Base-by-base conservation (phyloP, 257 asterid genomes). In the Henckelia pumila region DNA sequence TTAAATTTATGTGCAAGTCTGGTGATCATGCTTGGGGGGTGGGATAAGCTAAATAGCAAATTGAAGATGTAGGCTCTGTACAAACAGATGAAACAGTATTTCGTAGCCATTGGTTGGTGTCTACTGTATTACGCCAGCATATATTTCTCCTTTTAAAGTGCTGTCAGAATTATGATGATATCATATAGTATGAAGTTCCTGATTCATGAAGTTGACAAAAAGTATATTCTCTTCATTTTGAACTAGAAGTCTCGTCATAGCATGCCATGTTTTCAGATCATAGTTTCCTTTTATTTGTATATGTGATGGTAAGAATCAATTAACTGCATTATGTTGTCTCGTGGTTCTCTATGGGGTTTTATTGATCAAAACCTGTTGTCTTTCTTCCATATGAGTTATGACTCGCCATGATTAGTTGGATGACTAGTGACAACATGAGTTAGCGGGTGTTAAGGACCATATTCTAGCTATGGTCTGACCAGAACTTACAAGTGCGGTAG, bases 111-210 rank as follows among this genome's bases (percentile, higher is more conserved):
- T 7, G 32, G 44, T 25, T 67, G 61, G 30, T 25, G n/a, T 3
- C 50, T 50, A 17, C 53, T 47, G 20, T 24, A 70, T 60, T 64
- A 2, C 56, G 7, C 5, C 19, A 28, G 16, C 14, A 19, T 56
- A 66, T 60, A 52, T 7, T 32, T 64, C 16, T 53, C 40, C 7
- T 64, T 44, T 47, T 11, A 44, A 40, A 59, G 24, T 44, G 35
- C 32, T 57, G 49, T 35, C 61, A 20, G 3, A 25, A 13, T 70
- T 20, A 32, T 9, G 19, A 29, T 11, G 49, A 52, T 22, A 50
- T 59, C 50, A n/a, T 21, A 35, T 44, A 44, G 59, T 61, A 30
- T 66, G 55, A 50, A 70, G 19, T 29, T 59, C 24, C 32, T 65
- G 40, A 60, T 61, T 20, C 64, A 53, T 29, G 59, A 32, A 37